These are phyloP conservation scores for Colletotrichum sp. DNA, from an alignment of 2,329 filamentous ascomycete species.

Conservation along the genomic window DNA sequence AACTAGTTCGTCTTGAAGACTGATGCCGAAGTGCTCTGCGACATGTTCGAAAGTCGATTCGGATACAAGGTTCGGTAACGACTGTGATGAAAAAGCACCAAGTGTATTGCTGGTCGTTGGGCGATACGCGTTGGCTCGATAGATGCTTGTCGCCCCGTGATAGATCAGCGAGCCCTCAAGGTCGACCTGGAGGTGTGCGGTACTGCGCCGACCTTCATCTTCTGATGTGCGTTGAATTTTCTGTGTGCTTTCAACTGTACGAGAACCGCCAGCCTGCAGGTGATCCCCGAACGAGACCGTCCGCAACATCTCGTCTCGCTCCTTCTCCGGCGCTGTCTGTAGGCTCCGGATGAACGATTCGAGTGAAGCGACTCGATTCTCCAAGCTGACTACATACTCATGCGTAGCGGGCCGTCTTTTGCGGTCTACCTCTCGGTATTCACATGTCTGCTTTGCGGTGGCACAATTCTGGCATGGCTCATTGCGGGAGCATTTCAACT, in stretches of 20 bases:
- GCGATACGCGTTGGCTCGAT: slow-evolving; percentile 16
- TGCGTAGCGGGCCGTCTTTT: slow-evolving; percentile 20
- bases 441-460: not conserved
- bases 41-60: slow-evolving; percentile 23
- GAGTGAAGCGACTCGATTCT: slow-evolving; percentile 20
- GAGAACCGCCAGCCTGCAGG: not conserved
- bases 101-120: not conserved
- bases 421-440: slow-evolving; percentile 19
- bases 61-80: not conserved
- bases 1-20: slow-evolving; percentile 25
- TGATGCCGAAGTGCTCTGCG: slow-evolving; percentile 27
- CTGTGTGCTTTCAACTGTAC: accelerated
- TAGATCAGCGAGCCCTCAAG: slow-evolving; percentile 22
- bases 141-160: slow-evolving; percentile 31
- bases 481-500: slow-evolving; percentile 22
- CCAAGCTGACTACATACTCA: slow-evolving; percentile 16
- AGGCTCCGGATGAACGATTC: slow-evolving; percentile 18
- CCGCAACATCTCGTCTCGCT: slow-evolving; percentile 20
- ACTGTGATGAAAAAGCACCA: not conserved
- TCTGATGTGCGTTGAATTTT: not conserved
- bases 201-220: not conserved
- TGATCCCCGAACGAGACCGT: not conserved
- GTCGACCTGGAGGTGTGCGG: not conserved
- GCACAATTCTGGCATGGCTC: slow-evolving; percentile 21
- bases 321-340: not conserved